A percentile compares a stretch with the other conserved stretches of the same genome.
phyloP scores from a whole-genome alignment of 2,329 filamentous ascomycete genomes.

The Cladosporium halotolerans region DNA sequence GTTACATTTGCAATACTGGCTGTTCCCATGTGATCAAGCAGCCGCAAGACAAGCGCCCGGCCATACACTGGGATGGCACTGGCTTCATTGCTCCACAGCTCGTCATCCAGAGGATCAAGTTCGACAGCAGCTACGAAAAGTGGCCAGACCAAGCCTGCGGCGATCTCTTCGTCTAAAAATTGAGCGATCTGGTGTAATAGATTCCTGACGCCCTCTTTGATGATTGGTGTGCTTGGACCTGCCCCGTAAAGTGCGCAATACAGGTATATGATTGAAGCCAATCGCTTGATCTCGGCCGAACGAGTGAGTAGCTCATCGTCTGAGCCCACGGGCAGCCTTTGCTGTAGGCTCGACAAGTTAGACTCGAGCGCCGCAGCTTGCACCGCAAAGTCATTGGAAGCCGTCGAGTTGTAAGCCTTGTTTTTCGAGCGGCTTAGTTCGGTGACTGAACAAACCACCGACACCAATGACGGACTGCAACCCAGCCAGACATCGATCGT shows the following conservation, averaged over 20 bases:
- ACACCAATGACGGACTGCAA: slow-evolving; percentile 43
- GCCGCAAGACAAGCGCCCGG: slow-evolving; percentile 35
- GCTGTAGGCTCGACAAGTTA: slow-evolving; percentile 30
- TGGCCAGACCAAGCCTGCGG: slow-evolving; percentile 37
- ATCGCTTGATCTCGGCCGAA: slow-evolving; percentile 38
- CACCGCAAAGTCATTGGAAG: slow-evolving; percentile 24
- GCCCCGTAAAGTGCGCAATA: slow-evolving; percentile 42
- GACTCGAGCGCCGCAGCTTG: slow-evolving; percentile 32
- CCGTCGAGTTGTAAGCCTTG: slow-evolving; percentile 20
- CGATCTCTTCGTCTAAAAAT: slow-evolving; percentile 29
- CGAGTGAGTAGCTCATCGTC: slow-evolving; percentile 31
- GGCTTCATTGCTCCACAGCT: slow-evolving; percentile 26
- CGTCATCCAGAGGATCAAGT: slow-evolving; percentile 31
- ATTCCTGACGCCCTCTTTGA: slow-evolving; percentile 22
- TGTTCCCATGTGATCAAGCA: slow-evolving; percentile 36
- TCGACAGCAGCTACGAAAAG: slow-evolving; percentile 42
- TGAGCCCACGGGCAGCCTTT: slow-evolving; percentile 26
- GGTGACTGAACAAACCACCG: slow-evolving; percentile 43
- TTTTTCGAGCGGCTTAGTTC: slow-evolving; percentile 38
- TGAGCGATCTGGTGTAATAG: slow-evolving; percentile 33
- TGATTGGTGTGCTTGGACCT: slow-evolving; percentile 33
- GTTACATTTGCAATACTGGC: slow-evolving; percentile 39
- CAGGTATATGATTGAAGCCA: slow-evolving; percentile 41
- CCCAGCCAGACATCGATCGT: slow-evolving; percentile 44
- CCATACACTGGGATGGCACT: slow-evolving; percentile 26